Evolutionary conservation across 768 basidiomycete species (phyloP).

Genomic region (Tylopilus balloui): DNA sequence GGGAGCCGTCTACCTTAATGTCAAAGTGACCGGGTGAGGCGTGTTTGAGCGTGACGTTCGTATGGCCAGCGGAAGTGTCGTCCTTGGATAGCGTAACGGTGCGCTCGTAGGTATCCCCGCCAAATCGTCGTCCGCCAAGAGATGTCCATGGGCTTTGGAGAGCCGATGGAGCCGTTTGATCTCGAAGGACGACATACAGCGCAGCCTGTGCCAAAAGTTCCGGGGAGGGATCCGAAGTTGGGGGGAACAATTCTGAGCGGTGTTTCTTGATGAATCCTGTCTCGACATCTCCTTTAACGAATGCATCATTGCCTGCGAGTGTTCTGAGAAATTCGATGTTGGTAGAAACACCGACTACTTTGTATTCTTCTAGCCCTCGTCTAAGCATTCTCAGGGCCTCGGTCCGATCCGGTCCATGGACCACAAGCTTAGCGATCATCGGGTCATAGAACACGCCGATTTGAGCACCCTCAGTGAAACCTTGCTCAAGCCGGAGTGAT

Average conservation of each 20-base stretch:
- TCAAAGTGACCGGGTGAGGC: conserved; percentile 46
- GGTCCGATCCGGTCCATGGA: conserved; percentile 77
- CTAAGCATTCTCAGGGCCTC: conserved; percentile 80
- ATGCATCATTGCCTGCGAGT: conserved; percentile 73
- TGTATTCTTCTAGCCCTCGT: conserved; percentile 81
- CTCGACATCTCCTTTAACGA: conserved; percentile 77
- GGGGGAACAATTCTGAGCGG: conserved; percentile 74
- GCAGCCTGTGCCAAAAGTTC: conserved; percentile 76
- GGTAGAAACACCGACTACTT: conserved; percentile 86
- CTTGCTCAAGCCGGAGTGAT: conserved; percentile 83
- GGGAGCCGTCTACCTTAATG: conserved; percentile 40
- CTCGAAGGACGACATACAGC: conserved; percentile 67
- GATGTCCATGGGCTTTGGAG: conserved; percentile 61
- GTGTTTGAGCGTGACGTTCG: conserved; percentile 40
- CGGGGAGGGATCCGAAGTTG: conserved; percentile 50
- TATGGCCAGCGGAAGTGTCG: conserved; percentile 33
- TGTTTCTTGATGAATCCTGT: conserved; percentile 96
- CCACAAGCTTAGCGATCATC: conserved; percentile 89
- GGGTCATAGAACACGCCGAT: conserved; percentile 91
- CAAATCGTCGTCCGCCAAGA: conserved; percentile 72
- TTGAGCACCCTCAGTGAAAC: conserved; percentile 73
- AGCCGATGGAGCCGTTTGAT: conserved; percentile 35
- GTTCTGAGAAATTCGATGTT: conserved; percentile 85
- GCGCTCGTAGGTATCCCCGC: conserved; percentile 64
- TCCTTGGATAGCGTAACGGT: conserved; percentile 60